Evolutionary conservation across 208 protist species (phyloP).

Genomic region (Angomonas deanei): DNA sequence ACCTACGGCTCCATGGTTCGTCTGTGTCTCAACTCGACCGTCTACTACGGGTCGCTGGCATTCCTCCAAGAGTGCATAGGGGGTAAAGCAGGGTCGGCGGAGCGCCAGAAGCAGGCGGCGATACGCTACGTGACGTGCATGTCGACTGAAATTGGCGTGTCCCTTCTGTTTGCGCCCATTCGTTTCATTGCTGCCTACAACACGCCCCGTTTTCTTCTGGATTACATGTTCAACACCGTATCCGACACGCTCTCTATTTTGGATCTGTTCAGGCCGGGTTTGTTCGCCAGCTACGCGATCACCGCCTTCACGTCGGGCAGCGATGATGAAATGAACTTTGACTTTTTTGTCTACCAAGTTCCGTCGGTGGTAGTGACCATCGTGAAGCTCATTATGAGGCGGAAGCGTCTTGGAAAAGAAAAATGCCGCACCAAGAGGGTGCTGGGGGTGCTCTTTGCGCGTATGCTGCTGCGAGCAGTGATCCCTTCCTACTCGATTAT

Average conservation of each 20-base stretch:
- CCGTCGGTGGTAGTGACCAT: conserved; percentile 60
- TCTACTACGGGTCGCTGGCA: conserved; percentile 49
- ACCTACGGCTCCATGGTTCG: conserved; percentile 58
- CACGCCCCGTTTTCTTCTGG: conserved; percentile 73
- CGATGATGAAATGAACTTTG: conserved; percentile 61
- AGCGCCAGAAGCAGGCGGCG: conserved; percentile 19
- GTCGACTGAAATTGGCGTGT: conserved; percentile 51
- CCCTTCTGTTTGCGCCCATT: conserved; percentile 48
- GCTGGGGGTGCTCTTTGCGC: conserved; percentile 42
- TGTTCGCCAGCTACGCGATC: conserved; percentile 56
- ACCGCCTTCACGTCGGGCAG: conserved; percentile 53
- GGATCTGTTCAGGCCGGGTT: conserved; percentile 56
- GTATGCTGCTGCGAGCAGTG: conserved; percentile 61
- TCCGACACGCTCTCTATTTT: conserved; percentile 52
- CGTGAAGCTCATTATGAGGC: conserved; percentile 54
- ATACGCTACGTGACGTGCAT: conserved; percentile 50
- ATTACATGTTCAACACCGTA: conserved; percentile 67
- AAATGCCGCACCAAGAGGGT: conserved; percentile 60
- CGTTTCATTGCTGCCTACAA: conserved; percentile 71
- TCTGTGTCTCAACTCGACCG: conserved; percentile 46
- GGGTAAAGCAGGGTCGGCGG: conserved; percentile 20
- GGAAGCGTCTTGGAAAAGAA: conserved; percentile 26
- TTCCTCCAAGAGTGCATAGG: conserved; percentile 43
- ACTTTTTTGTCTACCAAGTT: conserved; percentile 82
- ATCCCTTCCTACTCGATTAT: conserved; percentile 74